Conservation (phyloP, 202 grass and related monocot species). For the Saccharum hybrid region DNA sequence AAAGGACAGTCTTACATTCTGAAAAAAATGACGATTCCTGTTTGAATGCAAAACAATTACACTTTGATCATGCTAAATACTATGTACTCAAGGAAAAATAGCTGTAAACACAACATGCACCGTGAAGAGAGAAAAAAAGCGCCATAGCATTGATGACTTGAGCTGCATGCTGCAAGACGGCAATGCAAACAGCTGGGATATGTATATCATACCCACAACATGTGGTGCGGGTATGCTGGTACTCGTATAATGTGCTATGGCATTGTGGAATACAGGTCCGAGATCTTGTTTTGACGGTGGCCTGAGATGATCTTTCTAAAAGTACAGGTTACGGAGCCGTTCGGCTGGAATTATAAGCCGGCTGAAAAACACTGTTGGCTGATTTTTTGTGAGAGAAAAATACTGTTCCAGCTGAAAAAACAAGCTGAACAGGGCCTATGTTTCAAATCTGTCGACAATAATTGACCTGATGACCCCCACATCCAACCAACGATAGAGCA, state of each 20-base stretch:
- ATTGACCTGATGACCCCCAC: background rate
- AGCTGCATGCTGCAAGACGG: background rate
- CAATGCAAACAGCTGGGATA: conserved; percentile 10
- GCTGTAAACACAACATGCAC: too few relatives aligned
- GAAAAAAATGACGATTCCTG: too few relatives aligned
- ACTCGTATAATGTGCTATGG: too few relatives aligned
- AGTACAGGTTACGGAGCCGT: background rate
- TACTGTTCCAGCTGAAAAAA: too few relatives aligned
- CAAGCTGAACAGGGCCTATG: too few relatives aligned
- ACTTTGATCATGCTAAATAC: too few relatives aligned
- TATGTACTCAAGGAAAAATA: too few relatives aligned
- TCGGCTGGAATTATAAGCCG: background rate
- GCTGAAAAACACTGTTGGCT: background rate
- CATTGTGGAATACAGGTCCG: background rate
- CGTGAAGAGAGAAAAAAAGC: too few relatives aligned
- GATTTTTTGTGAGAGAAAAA: too few relatives aligned
- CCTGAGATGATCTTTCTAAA: background rate
- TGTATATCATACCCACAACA: background rate
- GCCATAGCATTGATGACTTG: background rate
- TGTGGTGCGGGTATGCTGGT: too few relatives aligned
- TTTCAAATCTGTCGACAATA: background rate
- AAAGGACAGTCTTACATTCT: too few relatives aligned
- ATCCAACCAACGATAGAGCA: background rate
- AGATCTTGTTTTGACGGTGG: conserved; percentile 22
- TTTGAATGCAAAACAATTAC: too few relatives aligned